Evolutionary conservation across 352 stramenopile species (phyloP), one percentile per base, ranked within the genome.

Genomic region (Globisporangium spiculum): DNA sequence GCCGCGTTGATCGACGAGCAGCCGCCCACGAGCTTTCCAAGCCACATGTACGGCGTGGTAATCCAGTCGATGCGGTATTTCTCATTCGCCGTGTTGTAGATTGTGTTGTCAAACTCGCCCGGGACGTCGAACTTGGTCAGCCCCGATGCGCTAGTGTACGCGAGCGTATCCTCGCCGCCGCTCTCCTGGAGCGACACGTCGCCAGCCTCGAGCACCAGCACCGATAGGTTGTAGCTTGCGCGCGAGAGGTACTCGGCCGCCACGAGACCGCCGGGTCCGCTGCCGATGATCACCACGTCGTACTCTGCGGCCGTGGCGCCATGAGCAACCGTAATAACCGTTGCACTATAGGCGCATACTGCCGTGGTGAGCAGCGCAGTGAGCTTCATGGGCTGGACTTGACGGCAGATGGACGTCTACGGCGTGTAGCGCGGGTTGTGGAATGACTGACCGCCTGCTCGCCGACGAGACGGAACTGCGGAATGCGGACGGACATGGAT

Each of bases 1-100:
- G 84, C 84, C 24, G 71, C 84, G 56, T 93, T 96, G 63, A 95
- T 81, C 16, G 81, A 91, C 50, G 80, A 91, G 64, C 76, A 93
- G 14, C 89, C 90, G 38, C 86, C 89, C n/a, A 97, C 61, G 32
- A 84, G 73, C 66, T 92, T 92, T 26, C 88, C 89, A 16, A 88
- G 72, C 73, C 73, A 89, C 70, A 84, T 74, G 50, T 81, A 72
- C 20, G 79, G 65, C 22, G 67, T 53, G 12, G 75, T 59, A 26
- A 85, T 71, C 68, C 73, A 89, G 30, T 89, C 77, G 18, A 75
- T 70, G 14, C 78, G 75, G 62, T 86, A 86, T 38, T 70, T 77
- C n/a, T 80, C 75, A 46, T 82, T 77, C 36, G 69, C 69, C 20
- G 54, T 36, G 27, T 79, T 81, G 67, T 81, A 81, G 63, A 88